These are phyloP conservation scores for Hyphopichia wangnamkhiaoensis DNA, from an alignment of 1,139 yeast genomes.

Conservation along the genomic window DNA sequence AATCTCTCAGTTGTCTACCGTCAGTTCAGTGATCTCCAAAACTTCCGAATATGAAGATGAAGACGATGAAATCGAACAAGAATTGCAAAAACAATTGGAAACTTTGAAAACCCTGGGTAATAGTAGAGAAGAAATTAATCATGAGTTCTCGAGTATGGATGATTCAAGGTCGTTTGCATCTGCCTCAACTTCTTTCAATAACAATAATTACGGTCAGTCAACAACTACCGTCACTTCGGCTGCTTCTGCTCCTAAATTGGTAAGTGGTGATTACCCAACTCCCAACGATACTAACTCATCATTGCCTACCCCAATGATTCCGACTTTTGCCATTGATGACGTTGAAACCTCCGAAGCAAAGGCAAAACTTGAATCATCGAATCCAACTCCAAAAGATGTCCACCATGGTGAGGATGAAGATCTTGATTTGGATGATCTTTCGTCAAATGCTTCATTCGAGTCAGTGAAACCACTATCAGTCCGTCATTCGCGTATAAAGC, in stretches of 20 bases:
- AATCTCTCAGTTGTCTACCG: constrained; percentile 43
- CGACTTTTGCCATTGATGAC: constrained; percentile 16
- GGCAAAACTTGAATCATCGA: constrained; percentile 6
- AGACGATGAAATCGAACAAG: constrained; percentile 40
- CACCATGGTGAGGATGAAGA: constrained; percentile 10
- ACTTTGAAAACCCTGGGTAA: constrained; percentile 33
- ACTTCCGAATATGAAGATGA: constrained; percentile 33
- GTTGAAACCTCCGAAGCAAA: constrained; percentile 1
- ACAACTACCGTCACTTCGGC: constrained; percentile 3
- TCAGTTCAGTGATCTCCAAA: constrained; percentile 46
- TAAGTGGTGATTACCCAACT: constrained; percentile 1
- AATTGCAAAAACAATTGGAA: constrained; percentile 42
- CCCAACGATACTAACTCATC: constrained; percentile 1
- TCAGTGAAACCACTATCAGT: constrained; percentile 28
- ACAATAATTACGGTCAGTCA: background rate
- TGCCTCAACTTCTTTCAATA: constrained; percentile 1
- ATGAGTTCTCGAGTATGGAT: background rate
- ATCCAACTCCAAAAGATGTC: background rate
- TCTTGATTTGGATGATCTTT: constrained; percentile 14
- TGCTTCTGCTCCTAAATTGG: background rate
- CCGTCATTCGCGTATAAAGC: constrained; percentile 16
- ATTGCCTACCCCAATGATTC: constrained; percentile 10
- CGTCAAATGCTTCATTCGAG: constrained; percentile 21
- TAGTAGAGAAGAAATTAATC: background rate
- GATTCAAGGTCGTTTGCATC: background rate